Conservation (phyloP, 2,329 filamentous ascomycete genomes). For the Cordyceps militaris region DNA sequence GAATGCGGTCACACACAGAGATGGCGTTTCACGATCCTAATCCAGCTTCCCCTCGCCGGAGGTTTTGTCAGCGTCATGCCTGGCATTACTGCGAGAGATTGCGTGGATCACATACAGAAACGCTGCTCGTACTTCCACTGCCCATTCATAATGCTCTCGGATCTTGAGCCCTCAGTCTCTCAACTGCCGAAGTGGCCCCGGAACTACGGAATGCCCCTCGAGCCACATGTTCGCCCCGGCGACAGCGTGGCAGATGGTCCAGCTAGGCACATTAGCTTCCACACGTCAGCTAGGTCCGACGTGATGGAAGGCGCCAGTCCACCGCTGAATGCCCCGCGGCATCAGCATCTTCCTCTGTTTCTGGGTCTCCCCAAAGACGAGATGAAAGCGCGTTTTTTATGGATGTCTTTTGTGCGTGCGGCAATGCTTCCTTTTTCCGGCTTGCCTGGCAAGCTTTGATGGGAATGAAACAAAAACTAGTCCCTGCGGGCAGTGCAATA, state of each 20-base stretch:
- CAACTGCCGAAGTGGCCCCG: not conserved
- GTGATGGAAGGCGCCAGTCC: conserved; percentile 43
- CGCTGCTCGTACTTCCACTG: not conserved
- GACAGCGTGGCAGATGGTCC: conserved; percentile 38
- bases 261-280: conserved; percentile 53
- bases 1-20: conserved; percentile 42
- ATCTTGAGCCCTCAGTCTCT: conserved; percentile 1
- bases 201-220: conserved; percentile 20
- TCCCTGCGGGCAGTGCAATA: conserved; percentile 79
- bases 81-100: conserved; percentile 21
- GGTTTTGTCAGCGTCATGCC: conserved; percentile 27
- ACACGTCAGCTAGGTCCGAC: conserved; percentile 36
- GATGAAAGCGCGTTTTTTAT: conserved; percentile 78
- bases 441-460: conserved; percentile 23
- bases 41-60: conserved; percentile 36
- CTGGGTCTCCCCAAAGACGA: conserved; percentile 35
- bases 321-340: conserved; percentile 24
- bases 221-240: conserved; percentile 35
- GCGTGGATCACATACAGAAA: conserved; percentile 8
- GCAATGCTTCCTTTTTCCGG: conserved; percentile 53
- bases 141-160: conserved; percentile 8
- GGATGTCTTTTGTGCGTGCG: conserved; percentile 90
- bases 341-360: conserved; percentile 38
- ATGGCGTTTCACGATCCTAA: conserved; percentile 29
- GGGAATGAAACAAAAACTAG: conserved; percentile 92